Evolutionary conservation across 768 basidiomycete genomes (phyloP), one percentile per base, ranked within the genome.

Genomic region (Leccinum boreale): DNA sequence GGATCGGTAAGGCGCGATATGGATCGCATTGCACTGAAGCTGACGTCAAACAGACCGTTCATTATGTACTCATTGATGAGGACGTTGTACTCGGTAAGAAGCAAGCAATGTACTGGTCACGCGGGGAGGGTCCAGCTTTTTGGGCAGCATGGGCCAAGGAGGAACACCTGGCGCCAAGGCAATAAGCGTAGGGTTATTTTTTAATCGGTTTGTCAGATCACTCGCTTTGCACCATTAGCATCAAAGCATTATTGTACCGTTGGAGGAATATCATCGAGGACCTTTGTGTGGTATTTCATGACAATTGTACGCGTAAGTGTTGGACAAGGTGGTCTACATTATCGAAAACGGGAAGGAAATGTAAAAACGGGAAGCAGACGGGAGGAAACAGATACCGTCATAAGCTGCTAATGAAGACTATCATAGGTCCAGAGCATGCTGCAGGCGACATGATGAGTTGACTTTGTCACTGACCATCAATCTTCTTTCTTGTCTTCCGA

Each of bases 31-130:
- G 14, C 11, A 9, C n/a, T 31, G 50, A 50, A 23, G 49, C 62
- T 70, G 28, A 65, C 29, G 11, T 50, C 12, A 46, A 52, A 24
- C 61, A 94, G 89, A 81, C 86, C 54, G 82, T 93, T 31, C 81
- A 86, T 49, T 86, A 93, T 71, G 88, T 94, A n/a, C 83, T 95
- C 47, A 83, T 97, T 52, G 86, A 85, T 21, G 85, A 84, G 55
- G 81, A 79, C 12, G 86, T 87, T 4, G 90, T 90, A 8, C 81
- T 80, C 47, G 87, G 87, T 1, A 76, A 82, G 53, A 75, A 77
- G 15, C 73, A 81, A 6, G 85, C 92, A 1, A 74, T 84, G 61
- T 95, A 94, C 68, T 97, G 91, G 87, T 77, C 79, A 39, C 81
- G 82, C 61, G 84, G 83, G 2, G 84, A 90, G 55, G 84, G 76